Conservation (phyloP, 495 filamentous ascomycete species). For the Sordaria brevicollis region DNA sequence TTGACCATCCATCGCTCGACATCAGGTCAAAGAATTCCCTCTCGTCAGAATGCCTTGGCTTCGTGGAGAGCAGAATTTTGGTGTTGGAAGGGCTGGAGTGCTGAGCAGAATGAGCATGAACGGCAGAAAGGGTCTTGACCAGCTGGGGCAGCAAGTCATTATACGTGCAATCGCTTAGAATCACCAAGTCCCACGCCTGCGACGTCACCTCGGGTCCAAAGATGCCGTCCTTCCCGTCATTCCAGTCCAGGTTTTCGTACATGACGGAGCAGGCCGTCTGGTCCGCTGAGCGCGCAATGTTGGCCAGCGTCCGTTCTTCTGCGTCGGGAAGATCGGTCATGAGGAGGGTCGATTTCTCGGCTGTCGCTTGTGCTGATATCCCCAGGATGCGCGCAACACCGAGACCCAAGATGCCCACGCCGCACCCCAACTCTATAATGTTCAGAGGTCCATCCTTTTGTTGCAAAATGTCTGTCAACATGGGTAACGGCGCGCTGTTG, state of each 20-base stretch:
- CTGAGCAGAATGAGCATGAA: constrained; percentile 25
- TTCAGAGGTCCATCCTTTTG: constrained; percentile 24
- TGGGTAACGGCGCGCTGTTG: background rate
- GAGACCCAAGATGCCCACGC: constrained; percentile 78
- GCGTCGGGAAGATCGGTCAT: constrained; percentile 82
- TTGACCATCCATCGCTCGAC: constrained; percentile 42
- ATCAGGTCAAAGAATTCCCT: constrained; percentile 70
- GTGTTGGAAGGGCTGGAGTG: constrained; percentile 3
- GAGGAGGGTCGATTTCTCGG: constrained; percentile 33
- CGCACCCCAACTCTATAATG: constrained; percentile 70
- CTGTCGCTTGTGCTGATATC: constrained; percentile 8
- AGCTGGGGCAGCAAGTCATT: constrained; percentile 76
- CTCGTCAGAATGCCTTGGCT: constrained; percentile 79
- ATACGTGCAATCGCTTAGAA: constrained; percentile 92
- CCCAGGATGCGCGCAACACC: constrained; percentile 52
- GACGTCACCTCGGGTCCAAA: constrained; percentile 28
- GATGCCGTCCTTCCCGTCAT: constrained; percentile 25
- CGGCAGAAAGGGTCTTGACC: constrained; percentile 53
- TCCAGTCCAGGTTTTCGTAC: constrained; percentile 71
- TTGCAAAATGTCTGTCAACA: constrained; percentile 5
- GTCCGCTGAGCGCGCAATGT: constrained; percentile 23
- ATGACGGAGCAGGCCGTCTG: constrained; percentile 4
- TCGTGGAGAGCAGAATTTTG: constrained; percentile 64
- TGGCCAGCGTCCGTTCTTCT: constrained; percentile 37
- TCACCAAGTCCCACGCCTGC: constrained; percentile 54